These are phyloP conservation scores for Bretschneidera sinensis DNA, from an alignment of 345 rosid species.

Conservation along the genomic window DNA sequence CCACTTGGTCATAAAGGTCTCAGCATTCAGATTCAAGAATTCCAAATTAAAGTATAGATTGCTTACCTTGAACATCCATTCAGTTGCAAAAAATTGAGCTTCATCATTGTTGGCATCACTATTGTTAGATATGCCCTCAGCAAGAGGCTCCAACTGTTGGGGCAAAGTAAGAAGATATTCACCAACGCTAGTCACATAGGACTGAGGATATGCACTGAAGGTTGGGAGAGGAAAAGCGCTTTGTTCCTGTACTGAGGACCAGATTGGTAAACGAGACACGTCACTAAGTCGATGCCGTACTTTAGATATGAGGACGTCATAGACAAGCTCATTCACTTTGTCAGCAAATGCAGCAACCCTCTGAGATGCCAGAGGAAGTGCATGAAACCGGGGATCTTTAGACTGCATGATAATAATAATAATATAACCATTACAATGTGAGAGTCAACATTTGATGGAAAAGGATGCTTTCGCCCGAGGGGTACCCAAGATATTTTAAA, in stretches of 20 bases:
- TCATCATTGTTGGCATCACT: conserved; percentile 76
- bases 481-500: too few relatives aligned
- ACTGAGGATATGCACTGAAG: conserved; percentile 92
- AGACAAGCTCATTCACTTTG: conserved; percentile 87
- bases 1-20: too few relatives aligned
- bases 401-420: conserved; percentile 50
- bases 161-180: conserved; percentile 98
- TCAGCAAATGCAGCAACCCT: conserved; percentile 84
- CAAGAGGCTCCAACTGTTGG: conserved; percentile 96
- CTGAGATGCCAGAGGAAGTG: conserved; percentile 87
- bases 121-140: conserved; percentile 80
- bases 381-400: conserved; percentile 95
- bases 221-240: conserved; percentile 79
- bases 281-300: conserved; percentile 85
- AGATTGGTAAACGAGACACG: conserved; percentile 73
- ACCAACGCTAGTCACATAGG: conserved; percentile 83
- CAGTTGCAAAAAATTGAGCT: conserved; percentile 90
- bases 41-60: too few relatives aligned
- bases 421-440: neutral
- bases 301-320: conserved; percentile 91
- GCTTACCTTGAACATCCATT: conserved; percentile 99
- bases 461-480: too few relatives aligned
- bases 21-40: neutral
- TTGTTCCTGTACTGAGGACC: conserved; percentile 89
- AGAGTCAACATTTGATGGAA: neutral